Conservation (phyloP, 768 basidiomycete species). For the Sistotremastrum suecicum region DNA sequence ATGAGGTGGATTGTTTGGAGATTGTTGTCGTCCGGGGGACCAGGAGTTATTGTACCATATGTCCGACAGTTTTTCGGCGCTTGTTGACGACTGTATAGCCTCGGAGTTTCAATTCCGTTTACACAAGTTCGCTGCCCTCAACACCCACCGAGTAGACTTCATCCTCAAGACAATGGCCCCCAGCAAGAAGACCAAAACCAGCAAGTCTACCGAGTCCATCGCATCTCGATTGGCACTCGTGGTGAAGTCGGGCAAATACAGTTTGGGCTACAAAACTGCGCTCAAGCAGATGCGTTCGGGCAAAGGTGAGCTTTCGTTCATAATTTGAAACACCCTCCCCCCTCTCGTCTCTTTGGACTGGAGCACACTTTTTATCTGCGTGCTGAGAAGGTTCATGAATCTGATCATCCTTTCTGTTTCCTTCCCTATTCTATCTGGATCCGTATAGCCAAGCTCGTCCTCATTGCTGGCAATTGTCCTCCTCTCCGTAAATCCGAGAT, state of each 20-base stretch:
- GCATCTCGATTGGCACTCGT: conserved; percentile 85
- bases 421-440: conserved; percentile 1
- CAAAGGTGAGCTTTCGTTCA: conserved; percentile 61
- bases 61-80: too few species aligned
- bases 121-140: not conserved
- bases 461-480: conserved; percentile 98
- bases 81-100: too few species aligned
- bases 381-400: conserved; percentile 98
- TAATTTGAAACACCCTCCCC: conserved; percentile 9
- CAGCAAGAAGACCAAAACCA: conserved; percentile 86
- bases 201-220: conserved; percentile 91
- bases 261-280: conserved; percentile 94
- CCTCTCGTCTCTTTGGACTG: conserved; percentile 53
- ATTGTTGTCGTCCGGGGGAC: too few species aligned
- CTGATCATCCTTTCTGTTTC: conserved; percentile 32
- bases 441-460: conserved; percentile 80
- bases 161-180: conserved; percentile 58
- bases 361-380: conserved; percentile 43
- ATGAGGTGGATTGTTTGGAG: too few species aligned
- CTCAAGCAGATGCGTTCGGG: conserved; percentile 97
- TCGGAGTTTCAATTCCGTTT: too few species aligned
- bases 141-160: conserved; percentile 1
- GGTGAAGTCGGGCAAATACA: conserved; percentile 98
- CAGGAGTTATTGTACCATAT: too few species aligned
- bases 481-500: conserved; percentile 98